These are phyloP conservation scores for Mesembryanthemum crystallinum DNA, from an alignment of 148 eudicot genomes.

Conservation along the genomic window DNA sequence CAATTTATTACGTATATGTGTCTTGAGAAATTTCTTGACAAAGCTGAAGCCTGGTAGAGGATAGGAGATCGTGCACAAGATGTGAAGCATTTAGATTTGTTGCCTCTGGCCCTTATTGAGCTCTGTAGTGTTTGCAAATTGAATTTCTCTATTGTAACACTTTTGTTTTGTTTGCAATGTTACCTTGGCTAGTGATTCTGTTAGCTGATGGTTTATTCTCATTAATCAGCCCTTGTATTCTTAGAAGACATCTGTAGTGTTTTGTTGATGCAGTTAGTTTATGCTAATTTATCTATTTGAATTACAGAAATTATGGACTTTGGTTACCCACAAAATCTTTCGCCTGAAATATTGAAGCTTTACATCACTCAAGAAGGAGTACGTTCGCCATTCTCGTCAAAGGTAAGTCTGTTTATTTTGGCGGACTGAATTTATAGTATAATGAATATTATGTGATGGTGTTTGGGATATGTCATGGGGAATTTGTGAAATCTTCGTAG, in stretches of 20 bases:
- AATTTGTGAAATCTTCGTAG: neutral
- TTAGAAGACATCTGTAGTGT: conserved; percentile 1
- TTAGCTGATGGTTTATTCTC: neutral
- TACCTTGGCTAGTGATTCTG: neutral
- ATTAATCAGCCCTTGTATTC: neutral
- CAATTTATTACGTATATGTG: no score
- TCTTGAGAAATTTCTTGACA: neutral
- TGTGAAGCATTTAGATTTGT: neutral
- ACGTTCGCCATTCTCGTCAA: conserved; percentile 93
- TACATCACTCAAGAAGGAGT: conserved; percentile 98
- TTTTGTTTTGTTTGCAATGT: neutral
- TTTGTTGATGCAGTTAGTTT: neutral
- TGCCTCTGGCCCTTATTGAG: neutral
- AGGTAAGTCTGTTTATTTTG: conserved; percentile 43
- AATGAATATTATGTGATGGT: neutral
- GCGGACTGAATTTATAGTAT: neutral
- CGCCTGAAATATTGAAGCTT: conserved; percentile 93
- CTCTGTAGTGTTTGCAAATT: neutral
- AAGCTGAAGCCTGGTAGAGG: neutral
- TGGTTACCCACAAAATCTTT: conserved; percentile 97
- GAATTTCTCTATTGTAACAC: neutral
- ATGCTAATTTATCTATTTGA: conserved; percentile 13
- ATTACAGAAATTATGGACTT: conserved; percentile 97
- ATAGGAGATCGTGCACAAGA: neutral
- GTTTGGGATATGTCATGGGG: neutral